Percentiles rank a stretch among this genome's conserved stretches.
phyloP scores from a whole-genome alignment of 2,329 filamentous ascomycete genomes.

The Coleophoma eucalyptorum region DNA sequence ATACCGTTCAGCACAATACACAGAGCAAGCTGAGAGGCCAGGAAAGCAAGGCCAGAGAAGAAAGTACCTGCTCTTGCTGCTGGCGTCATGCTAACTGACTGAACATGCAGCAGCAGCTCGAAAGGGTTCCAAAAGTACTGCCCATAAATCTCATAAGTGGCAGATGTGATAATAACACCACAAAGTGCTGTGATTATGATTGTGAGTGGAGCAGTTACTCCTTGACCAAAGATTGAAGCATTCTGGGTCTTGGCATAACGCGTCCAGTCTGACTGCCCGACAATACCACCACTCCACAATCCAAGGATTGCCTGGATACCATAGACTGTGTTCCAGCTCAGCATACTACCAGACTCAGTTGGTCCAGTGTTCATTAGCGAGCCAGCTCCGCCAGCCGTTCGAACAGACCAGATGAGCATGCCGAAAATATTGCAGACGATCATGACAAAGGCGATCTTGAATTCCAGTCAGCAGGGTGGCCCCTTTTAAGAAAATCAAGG shows the following conservation, averaged over 20 bases:
- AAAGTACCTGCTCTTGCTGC: slow-evolving; percentile 31
- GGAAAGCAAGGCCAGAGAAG: slow-evolving; percentile 31
- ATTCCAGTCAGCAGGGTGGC: background rate
- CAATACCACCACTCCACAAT: slow-evolving; percentile 22
- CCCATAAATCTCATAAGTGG: slow-evolving; percentile 26
- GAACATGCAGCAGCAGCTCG: slow-evolving; percentile 30
- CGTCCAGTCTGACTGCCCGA: slow-evolving; percentile 30
- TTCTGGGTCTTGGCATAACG: slow-evolving; percentile 24
- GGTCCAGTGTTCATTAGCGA: slow-evolving; percentile 17
- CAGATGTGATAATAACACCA: slow-evolving; percentile 33
- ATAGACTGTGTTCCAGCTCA: slow-evolving; percentile 26
- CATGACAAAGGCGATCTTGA: slow-evolving; percentile 23
- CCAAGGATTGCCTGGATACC: slow-evolving; percentile 27
- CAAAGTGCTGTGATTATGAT: slow-evolving; percentile 32
- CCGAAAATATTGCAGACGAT: slow-evolving; percentile 28
- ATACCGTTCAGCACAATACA: slow-evolving; percentile 21
- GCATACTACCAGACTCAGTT: slow-evolving; percentile 19
- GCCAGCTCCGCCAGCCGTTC: slow-evolving; percentile 23
- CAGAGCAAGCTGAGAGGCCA: slow-evolving; percentile 30
- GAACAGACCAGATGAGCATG: slow-evolving; percentile 26
- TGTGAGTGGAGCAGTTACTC: slow-evolving; percentile 29
- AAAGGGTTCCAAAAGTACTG: slow-evolving; percentile 36
- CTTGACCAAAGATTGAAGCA: slow-evolving; percentile 24
- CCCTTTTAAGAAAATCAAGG: too few relatives aligned
- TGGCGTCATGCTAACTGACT: slow-evolving; percentile 24